These are phyloP conservation scores for Kurtzmaniella quercitrusa DNA, from an alignment of 1,139 yeast genomes.

Conservation along the genomic window DNA sequence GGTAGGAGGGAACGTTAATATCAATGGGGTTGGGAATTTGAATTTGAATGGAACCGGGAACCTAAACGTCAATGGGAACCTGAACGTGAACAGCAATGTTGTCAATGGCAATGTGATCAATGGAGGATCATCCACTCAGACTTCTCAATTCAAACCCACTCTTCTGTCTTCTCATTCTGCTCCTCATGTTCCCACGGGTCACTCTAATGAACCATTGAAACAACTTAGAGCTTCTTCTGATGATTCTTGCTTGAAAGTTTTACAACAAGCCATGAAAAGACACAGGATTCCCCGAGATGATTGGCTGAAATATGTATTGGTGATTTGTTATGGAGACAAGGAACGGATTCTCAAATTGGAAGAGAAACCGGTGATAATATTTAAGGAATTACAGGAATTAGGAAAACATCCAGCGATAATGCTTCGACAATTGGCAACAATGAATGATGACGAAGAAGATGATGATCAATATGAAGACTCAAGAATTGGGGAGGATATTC, in stretches of 20 bases:
- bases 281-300: conserved; percentile 78
- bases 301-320: conserved; percentile 86
- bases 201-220: conserved; percentile 63
- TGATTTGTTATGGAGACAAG: conserved; percentile 86
- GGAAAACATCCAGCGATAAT: conserved; percentile 92
- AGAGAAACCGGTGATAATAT: conserved; percentile 86
- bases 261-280: conserved; percentile 86
- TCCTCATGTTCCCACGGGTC: neutral
- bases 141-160: neutral
- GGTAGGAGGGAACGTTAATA: no score
- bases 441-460: conserved; percentile 27
- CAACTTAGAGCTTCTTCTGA: conserved; percentile 86
- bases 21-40: no score
- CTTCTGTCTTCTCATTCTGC: conserved; percentile 1
- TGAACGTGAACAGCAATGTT: no score
- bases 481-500: conserved; percentile 46
- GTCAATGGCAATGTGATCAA: no score
- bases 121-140: no score
- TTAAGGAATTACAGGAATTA: conserved; percentile 79
- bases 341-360: conserved; percentile 80
- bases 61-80: no score
- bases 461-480: conserved; percentile 36
- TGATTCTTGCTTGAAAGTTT: conserved; percentile 84
- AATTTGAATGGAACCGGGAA: no score
- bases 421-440: conserved; percentile 72